Conservation (phyloP, 208 protist genomes). For the Leishmania turanica region DNA sequence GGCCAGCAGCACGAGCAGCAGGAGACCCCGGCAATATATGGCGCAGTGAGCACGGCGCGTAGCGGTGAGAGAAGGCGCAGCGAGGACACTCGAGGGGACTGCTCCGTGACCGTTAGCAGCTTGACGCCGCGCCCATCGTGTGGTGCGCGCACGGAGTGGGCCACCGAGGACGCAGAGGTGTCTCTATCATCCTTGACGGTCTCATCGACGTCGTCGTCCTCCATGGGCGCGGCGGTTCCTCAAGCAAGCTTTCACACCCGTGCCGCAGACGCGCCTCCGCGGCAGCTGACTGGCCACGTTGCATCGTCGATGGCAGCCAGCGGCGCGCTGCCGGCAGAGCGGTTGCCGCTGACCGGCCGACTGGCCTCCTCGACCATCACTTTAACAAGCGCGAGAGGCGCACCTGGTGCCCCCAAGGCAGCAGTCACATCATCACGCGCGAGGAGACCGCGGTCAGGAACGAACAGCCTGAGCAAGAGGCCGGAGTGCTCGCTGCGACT, state of each 20-base stretch:
- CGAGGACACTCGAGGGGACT: neutral
- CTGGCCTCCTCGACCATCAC: neutral
- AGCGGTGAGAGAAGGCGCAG: neutral
- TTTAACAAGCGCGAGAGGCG: too few relatives aligned
- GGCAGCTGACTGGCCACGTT: neutral
- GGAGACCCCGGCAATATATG: neutral
- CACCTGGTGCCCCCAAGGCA: neutral
- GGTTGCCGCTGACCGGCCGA: neutral
- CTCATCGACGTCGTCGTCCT: neutral
- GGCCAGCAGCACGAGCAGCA: neutral
- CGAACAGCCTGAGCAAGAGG: neutral
- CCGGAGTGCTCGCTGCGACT: slow-evolving; percentile 41
- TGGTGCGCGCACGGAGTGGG: neutral
- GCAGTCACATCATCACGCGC: neutral
- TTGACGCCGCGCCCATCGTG: slow-evolving; percentile 13
- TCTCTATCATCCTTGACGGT: slow-evolving; percentile 12
- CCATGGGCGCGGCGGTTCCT: neutral
- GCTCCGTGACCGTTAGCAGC: slow-evolving; percentile 34
- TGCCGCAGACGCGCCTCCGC: neutral
- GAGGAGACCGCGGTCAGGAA: neutral
- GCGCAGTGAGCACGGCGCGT: neutral
- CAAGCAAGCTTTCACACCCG: neutral
- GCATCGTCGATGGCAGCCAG: neutral
- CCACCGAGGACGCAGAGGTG: slow-evolving; percentile 9
- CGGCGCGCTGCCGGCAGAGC: neutral